These are phyloP conservation scores for Ustilago nuda DNA, from an alignment of 1,284 basidiomycete species.

Conservation along the genomic window DNA sequence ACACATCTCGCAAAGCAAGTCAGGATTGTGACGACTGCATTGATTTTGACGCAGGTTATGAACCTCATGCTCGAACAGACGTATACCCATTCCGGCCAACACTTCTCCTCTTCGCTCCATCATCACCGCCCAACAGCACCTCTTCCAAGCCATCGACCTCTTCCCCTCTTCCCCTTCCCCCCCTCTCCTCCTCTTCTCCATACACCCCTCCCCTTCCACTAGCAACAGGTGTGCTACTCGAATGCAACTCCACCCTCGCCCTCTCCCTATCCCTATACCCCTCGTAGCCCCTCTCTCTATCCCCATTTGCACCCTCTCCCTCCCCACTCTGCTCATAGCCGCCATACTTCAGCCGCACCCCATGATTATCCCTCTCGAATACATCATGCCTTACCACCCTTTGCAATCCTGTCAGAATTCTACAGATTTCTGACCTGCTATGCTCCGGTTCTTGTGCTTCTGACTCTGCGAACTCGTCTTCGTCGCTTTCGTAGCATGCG, in stretches of 20 bases:
- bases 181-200: slow-evolving; percentile 12
- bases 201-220: slow-evolving; percentile 2
- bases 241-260: slow-evolving; percentile 18
- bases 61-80: slow-evolving; percentile 15
- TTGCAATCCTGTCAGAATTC: slow-evolving; percentile 49
- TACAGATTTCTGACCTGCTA: slow-evolving; percentile 46
- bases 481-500: slow-evolving; percentile 62
- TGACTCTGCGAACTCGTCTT: slow-evolving; percentile 54
- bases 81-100: slow-evolving; percentile 34
- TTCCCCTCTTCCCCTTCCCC: neutral
- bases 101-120: slow-evolving; percentile 19
- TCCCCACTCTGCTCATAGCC: slow-evolving; percentile 12
- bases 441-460: slow-evolving; percentile 51
- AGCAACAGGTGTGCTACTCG: slow-evolving; percentile 24
- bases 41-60: neutral
- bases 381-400: slow-evolving; percentile 41
- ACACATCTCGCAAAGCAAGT: neutral
- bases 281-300: neutral
- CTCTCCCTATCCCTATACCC: slow-evolving; percentile 6
- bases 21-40: neutral
- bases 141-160: slow-evolving; percentile 38
- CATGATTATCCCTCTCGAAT: slow-evolving; percentile 40
- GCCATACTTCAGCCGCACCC: slow-evolving; percentile 26
- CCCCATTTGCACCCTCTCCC: neutral
- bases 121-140: slow-evolving; percentile 27